phyloP scores from a whole-genome alignment of 345 rosid species.

The Hibiscus tridactylites region DNA sequence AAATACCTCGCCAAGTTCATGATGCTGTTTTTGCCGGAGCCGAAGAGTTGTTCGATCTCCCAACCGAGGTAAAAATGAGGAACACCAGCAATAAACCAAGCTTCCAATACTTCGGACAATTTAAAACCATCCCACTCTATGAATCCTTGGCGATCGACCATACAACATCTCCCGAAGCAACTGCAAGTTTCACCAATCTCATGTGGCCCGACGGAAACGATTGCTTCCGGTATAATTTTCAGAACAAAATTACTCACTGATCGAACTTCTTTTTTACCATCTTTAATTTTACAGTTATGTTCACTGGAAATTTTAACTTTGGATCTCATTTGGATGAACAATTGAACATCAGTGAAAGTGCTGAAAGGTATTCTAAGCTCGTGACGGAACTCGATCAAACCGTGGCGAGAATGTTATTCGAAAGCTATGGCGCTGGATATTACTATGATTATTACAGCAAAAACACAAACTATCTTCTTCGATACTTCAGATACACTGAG shows the following conservation, averaged over 20 bases:
- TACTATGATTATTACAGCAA: constrained; percentile 27
- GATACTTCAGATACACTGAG: constrained; percentile 37
- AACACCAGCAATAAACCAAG: constrained; percentile 31
- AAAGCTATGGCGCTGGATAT: constrained; percentile 45
- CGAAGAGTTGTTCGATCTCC: constrained; percentile 37
- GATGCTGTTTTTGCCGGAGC: neutral
- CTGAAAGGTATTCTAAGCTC: constrained; percentile 31
- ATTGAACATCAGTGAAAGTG: constrained; percentile 15
- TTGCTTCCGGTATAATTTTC: neutral
- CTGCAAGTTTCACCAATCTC: constrained; percentile 29
- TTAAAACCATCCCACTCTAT: constrained; percentile 31
- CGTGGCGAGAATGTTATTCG: constrained; percentile 53
- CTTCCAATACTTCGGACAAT: constrained; percentile 32
- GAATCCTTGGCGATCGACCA: constrained; percentile 42
- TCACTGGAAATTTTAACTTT: neutral
- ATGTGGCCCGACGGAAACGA: constrained; percentile 48
- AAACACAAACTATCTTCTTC: constrained; percentile 38
- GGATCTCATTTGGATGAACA: neutral
- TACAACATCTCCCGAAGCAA: constrained; percentile 23
- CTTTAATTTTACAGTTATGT: neutral
- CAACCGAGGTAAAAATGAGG: constrained; percentile 28
- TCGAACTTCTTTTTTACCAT: too few relatives aligned
- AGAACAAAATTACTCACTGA: neutral
- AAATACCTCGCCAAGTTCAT: neutral
- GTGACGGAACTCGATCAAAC: constrained; percentile 33